Base-by-base conservation (phyloP, 2,329 filamentous ascomycete genomes). In the Myriangium duriaei region DNA sequence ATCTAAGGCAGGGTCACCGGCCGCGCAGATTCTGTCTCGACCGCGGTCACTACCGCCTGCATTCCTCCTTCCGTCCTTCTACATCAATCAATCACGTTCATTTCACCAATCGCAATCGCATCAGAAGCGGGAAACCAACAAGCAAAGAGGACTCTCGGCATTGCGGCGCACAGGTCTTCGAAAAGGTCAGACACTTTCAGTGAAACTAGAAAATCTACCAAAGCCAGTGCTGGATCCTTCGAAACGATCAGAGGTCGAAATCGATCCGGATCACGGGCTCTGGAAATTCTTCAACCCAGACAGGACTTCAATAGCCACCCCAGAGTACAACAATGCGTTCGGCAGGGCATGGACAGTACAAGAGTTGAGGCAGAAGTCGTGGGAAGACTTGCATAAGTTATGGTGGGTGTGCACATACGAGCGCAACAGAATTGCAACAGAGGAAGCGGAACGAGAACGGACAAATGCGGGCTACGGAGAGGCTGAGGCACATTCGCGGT, bases 331-430 rank as follows among this genome's bases (percentile, higher is more conserved):
- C 40, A 57, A 68, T 34, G 65, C 72, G 46, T 79, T 91, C 59
- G 91, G 91, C 11, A 74, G 91, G 38, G 67, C 76, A 17, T 98
- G 91, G 91, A 76, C 72, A 9, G 76, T 82, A 5, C 74, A 84
- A 61, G 91, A 98, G 65, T 68, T 98, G 52, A 74, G 87, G 45
- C 69, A 73, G 45, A 95, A 95, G 64, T 85, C 80, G 45, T 98
- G 86, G 83, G 84, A 94, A 44, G 87, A 96, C 58, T 64, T 98
- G 51, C 87, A 96, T 60, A 68, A 70, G 44, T 69, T 98, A 53
- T 98, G 88, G 86, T 98, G 87, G 85, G 74, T 86, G 39, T 96
- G 91, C 57, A 72, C 81, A 43, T 86, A 83, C 64, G 91, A 98
- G 65, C 71, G 82, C 51, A 98, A 98, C 62, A 74, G 83, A 49